Conservation (phyloP, 2,329 filamentous ascomycete species). For the Colletotrichum abscissum region DNA sequence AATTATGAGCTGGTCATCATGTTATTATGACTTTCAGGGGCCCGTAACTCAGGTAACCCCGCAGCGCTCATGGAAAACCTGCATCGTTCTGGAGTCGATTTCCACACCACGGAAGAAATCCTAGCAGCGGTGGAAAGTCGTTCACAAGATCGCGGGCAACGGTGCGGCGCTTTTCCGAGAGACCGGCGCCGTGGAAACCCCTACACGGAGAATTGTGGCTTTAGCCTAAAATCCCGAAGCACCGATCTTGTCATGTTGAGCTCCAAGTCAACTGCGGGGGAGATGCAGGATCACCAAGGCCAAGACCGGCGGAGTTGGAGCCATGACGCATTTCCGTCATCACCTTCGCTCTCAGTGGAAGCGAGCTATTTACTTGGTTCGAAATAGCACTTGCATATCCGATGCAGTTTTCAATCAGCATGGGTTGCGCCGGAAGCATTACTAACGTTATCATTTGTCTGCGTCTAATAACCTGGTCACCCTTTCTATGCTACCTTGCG, state of each 20-base stretch:
- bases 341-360: not conserved
- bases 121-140: not conserved
- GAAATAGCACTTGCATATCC: constrained; percentile 4
- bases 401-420: not conserved
- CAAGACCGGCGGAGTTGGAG: not conserved
- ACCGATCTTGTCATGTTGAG: constrained; percentile 3
- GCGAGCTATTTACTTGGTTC: not conserved
- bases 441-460: too few species aligned
- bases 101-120: not conserved
- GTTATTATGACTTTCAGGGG: not conserved
- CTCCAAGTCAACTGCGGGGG: constrained; percentile 1
- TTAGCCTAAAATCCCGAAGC: constrained; percentile 19
- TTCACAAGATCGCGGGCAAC: not conserved
- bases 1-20: not conserved
- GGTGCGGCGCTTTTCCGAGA: constrained; percentile 20
- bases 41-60: not conserved
- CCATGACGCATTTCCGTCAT: not conserved
- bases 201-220: not conserved
- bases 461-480: too few species aligned
- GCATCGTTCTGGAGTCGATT: not conserved
- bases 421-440: not conserved
- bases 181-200: not conserved
- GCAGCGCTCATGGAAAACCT: not conserved
- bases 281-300: not conserved
- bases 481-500: too few species aligned